Conservation (phyloP, 2,329 filamentous ascomycete genomes). For the Aureobasidium sp. region DNA sequence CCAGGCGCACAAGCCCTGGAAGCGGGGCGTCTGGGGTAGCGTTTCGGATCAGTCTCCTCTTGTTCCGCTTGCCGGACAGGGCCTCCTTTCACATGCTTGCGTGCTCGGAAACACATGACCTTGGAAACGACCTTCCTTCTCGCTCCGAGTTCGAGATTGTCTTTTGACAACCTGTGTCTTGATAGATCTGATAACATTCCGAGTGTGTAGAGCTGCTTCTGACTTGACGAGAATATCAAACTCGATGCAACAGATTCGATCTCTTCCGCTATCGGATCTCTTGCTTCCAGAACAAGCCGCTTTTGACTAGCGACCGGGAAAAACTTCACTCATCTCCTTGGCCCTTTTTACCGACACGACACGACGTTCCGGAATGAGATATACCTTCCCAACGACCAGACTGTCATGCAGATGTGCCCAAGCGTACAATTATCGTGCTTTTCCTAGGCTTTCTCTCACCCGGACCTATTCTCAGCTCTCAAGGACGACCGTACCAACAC, state of each 20-base stretch:
- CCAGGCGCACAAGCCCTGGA: not conserved
- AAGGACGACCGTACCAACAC: not conserved
- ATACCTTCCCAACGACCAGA: not conserved
- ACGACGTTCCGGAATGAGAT: not conserved
- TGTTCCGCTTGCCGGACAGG: not conserved
- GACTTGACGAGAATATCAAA: not conserved
- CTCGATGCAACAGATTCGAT: not conserved
- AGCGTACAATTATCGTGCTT: not conserved
- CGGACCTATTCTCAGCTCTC: not conserved
- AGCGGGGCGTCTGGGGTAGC: not conserved
- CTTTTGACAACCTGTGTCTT: not conserved
- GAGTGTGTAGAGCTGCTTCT: not conserved
- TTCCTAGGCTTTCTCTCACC: too few relatives aligned
- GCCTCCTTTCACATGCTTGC: not conserved
- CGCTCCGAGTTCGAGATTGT: not conserved
- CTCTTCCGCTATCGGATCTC: conserved; percentile 3
- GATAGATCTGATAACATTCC: not conserved
- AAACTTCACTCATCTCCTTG: not conserved
- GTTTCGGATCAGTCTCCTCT: not conserved
- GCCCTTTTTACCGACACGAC: not conserved
- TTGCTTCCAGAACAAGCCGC: not conserved
- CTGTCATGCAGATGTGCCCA: not conserved
- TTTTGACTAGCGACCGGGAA: conserved; percentile 6
- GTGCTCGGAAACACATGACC: not conserved
- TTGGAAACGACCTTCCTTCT: not conserved